These are phyloP conservation scores for Aspergillus sp. DNA, from an alignment of 2,329 filamentous ascomycete genomes.

Conservation along the genomic window DNA sequence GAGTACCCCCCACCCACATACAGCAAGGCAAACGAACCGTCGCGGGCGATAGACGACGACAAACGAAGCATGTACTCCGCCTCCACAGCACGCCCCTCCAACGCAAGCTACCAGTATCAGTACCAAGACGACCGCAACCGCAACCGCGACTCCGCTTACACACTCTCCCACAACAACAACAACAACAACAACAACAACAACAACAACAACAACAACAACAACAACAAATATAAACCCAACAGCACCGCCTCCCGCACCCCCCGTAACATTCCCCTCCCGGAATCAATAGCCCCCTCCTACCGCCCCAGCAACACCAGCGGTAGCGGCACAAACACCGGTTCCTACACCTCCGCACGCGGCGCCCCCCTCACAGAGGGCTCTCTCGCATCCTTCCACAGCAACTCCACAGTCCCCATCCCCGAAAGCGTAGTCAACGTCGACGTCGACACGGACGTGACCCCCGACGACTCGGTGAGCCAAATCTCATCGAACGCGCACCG, in stretches of 20 bases:
- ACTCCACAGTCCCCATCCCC: conserved; percentile 19
- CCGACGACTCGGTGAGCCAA: conserved; percentile 73
- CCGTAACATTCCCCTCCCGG: conserved; percentile 31
- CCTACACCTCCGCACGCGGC: conserved; percentile 17
- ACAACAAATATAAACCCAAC: conserved; percentile 12
- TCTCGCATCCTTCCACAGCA: conserved; percentile 15
- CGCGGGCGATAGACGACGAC: conserved; percentile 20
- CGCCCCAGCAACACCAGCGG: conserved; percentile 11
- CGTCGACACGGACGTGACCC: conserved; percentile 56
- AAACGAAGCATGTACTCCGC: conserved; percentile 28
- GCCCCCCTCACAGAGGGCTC: conserved; percentile 20
- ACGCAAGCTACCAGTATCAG: conserved; percentile 15
- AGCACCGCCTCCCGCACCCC: conserved; percentile 27
- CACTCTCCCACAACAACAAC: background rate
- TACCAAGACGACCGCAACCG: background rate
- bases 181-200: no score
- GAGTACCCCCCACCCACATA: conserved; percentile 37
- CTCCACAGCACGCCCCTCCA: conserved; percentile 32
- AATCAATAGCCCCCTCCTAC: conserved; percentile 19
- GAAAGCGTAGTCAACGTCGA: conserved; percentile 28
- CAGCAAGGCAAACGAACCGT: conserved; percentile 35
- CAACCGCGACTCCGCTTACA: background rate
- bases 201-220: conserved; percentile 1
- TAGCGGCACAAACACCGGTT: conserved; percentile 12
- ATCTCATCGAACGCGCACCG: conserved; percentile 36